Percentiles rank a stretch among this genome's conserved stretches.
These are phyloP conservation scores for Microcyclospora pomicola DNA, from an alignment of 2,329 filamentous ascomycete genomes.

Conservation along the genomic window DNA sequence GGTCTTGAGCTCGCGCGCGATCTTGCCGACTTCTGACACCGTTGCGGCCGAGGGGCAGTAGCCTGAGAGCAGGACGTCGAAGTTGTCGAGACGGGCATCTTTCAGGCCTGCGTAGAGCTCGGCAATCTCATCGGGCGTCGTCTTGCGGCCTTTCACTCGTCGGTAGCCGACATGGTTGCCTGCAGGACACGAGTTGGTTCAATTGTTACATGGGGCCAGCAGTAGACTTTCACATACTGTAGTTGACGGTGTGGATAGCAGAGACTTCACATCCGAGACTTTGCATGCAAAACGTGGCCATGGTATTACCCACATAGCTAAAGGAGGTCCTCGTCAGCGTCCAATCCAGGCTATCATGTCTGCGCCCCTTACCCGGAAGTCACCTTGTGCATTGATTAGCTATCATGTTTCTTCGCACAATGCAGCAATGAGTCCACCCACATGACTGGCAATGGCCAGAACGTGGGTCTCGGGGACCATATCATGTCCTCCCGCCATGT, in stretches of 20 bases:
- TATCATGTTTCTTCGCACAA: conserved; percentile 10
- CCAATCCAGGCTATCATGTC: conserved; percentile 7
- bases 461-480: conserved; percentile 52
- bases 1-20: conserved; percentile 65
- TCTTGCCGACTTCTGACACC: conserved; percentile 70
- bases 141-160: conserved; percentile 73
- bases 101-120: conserved; percentile 75
- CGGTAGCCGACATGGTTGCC: conserved; percentile 92
- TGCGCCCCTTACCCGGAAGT: conserved; percentile 51
- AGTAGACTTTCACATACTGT: conserved; percentile 50
- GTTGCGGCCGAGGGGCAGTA: conserved; percentile 82
- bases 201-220: not conserved
- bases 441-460: conserved; percentile 87
- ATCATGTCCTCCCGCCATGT: conserved; percentile 8
- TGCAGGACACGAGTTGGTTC: conserved; percentile 24
- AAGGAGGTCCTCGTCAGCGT: not conserved
- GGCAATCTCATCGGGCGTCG: conserved; percentile 66
- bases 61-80: conserved; percentile 88
- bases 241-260: conserved; percentile 90
- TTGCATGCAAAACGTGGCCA: conserved; percentile 90
- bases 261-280: conserved; percentile 86
- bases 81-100: conserved; percentile 71
- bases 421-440: conserved; percentile 40
- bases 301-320: conserved; percentile 96
- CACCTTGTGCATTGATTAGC: conserved; percentile 39